Evolutionary conservation across 2,329 filamentous ascomycete species (phyloP), one percentile per base, ranked within the genome.

Genomic region (Ascochyta koolunga): DNA sequence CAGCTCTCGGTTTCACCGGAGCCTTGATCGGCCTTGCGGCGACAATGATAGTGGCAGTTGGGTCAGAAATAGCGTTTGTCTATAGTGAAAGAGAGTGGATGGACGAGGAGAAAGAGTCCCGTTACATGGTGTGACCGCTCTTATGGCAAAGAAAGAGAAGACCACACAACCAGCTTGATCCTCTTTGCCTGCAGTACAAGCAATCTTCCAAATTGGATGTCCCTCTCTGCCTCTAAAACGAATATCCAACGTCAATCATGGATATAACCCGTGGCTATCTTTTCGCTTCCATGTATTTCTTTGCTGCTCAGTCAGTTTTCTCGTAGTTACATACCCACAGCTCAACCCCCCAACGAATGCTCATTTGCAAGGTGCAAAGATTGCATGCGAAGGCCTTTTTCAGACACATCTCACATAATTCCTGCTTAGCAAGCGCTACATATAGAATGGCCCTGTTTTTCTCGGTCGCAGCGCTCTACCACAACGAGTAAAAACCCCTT

Each of bases 21-120:
- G 27, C 53, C 1, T 22, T 41, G 18, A 29, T 47, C 16, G 47
- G 53, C 22, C 21, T 56, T n/a, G 39, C 25, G 4, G 53, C 53
- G 16, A 39, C 46, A 10, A 7, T 18, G 5, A 13, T 51, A 9
- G 18, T 56, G 5, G 46, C 53, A 5, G 13, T 50, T 8, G 32
- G 46, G 25, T 41, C 46, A 4, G 53, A 56, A 27, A n/a, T 43
- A 15, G 29, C 22, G 4, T 54, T 45, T 11, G 19, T 50, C 4
- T 29, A 29, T 7, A 29, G 16, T 7, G n/a, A 16, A 3, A 37
- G 8, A 29, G 51, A 50, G 11, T 27, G 25, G 4, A 5, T 22
- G 2, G 15, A 8, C 2, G 37, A 38, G 4, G 41, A 39, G 25
- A 55, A 55, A 25, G 41, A 50, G 27, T 11, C 22, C 21, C 22